Percentiles rank a stretch among this genome's conserved stretches.
Evolutionary conservation across 345 rosid species (phyloP).

Genomic region (Gossypium ekmanianum): DNA sequence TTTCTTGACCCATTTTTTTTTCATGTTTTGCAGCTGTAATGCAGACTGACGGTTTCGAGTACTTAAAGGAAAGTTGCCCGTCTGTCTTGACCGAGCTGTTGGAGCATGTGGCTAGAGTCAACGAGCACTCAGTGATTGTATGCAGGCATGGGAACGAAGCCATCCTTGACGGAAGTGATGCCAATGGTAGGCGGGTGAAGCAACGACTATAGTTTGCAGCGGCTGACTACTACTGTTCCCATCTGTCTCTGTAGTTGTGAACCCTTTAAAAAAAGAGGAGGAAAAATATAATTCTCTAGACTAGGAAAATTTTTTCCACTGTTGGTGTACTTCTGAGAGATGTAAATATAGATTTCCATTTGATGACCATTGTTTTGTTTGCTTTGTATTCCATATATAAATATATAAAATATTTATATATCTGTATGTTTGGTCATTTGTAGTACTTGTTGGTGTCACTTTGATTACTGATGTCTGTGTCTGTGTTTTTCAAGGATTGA

Average conservation of each 20-base stretch:
- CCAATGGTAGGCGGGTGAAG: slow-evolving; percentile 58
- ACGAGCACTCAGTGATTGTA: slow-evolving; percentile 39
- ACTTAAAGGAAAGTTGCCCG: slow-evolving; percentile 59
- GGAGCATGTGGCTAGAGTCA: slow-evolving; percentile 47
- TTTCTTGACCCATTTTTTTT: not conserved
- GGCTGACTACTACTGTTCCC: not conserved
- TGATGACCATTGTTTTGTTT: not conserved
- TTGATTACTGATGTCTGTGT: not conserved
- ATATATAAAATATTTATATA: too few relatives aligned
- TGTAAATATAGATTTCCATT: slow-evolving; percentile 24
- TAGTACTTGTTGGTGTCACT: not conserved
- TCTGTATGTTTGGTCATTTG: not conserved
- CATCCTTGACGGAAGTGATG: slow-evolving; percentile 48
- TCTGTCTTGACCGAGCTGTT: slow-evolving; percentile 51
- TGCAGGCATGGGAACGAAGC: slow-evolving; percentile 7
- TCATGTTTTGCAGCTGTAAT: slow-evolving; percentile 47
- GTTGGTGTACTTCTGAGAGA: slow-evolving; percentile 19
- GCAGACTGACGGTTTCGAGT: slow-evolving; percentile 62
- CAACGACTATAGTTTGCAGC: slow-evolving; percentile 36
- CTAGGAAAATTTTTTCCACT: slow-evolving; percentile 26
- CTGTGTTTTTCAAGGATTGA: too few relatives aligned
- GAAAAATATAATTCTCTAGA: slow-evolving; percentile 17
- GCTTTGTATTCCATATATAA: not conserved
- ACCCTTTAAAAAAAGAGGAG: too few relatives aligned
- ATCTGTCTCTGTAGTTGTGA: slow-evolving; percentile 10